Evolutionary conservation across 495 filamentous ascomycete genomes (phyloP).

Genomic region (Xylaria nigripes): DNA sequence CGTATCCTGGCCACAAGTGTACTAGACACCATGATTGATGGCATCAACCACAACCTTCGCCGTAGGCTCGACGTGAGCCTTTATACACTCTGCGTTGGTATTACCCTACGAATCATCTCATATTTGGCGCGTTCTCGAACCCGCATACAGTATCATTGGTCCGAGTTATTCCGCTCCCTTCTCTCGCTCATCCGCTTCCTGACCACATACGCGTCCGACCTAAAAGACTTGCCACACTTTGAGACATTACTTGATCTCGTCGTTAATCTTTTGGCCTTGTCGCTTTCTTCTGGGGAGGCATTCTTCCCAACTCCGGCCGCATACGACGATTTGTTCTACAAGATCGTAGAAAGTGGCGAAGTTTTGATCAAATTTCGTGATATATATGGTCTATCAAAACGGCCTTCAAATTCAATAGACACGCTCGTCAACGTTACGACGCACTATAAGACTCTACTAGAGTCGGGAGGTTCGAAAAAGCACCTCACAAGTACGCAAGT

Average conservation of each 20-base stretch:
- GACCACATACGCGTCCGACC: slow-evolving; percentile 69
- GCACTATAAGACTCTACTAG: slow-evolving; percentile 79
- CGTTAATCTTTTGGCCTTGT: slow-evolving; percentile 76
- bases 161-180: slow-evolving; percentile 85
- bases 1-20: slow-evolving; percentile 65
- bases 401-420: slow-evolving; percentile 60
- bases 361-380: slow-evolving; percentile 76
- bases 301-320: slow-evolving; percentile 85
- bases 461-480: slow-evolving; percentile 49
- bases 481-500: slow-evolving; percentile 77
- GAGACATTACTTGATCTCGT: slow-evolving; percentile 59
- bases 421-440: slow-evolving; percentile 75
- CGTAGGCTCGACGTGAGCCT: slow-evolving; percentile 75
- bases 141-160: slow-evolving; percentile 83
- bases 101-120: slow-evolving; percentile 71
- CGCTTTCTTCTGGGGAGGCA: slow-evolving; percentile 77
- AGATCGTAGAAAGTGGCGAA: slow-evolving; percentile 86
- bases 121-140: slow-evolving; percentile 74
- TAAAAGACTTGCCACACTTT: slow-evolving; percentile 53
- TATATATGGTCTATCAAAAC: slow-evolving; percentile 51
- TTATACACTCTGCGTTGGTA: slow-evolving; percentile 72
- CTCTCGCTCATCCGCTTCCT: slow-evolving; percentile 87
- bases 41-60: slow-evolving; percentile 88
- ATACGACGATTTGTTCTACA: slow-evolving; percentile 97
- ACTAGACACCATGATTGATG: slow-evolving; percentile 79